A percentile compares a stretch with the other conserved stretches of the same genome.
phyloP scores from a whole-genome alignment of 257 asterid genomes.

The Anisodus tanguticus region DNA sequence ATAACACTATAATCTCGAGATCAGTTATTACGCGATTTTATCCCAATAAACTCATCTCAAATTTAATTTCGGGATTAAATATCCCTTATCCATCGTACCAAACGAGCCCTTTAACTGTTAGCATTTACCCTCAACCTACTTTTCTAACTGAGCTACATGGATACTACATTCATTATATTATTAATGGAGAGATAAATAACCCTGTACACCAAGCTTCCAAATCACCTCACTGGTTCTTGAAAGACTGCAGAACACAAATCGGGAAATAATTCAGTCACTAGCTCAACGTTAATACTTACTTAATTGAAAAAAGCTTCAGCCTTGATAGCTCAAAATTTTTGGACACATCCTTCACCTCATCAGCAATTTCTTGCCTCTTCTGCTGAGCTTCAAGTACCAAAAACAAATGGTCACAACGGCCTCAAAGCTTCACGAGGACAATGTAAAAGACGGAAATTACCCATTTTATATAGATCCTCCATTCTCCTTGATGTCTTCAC shows the following conservation, averaged over 20 bases:
- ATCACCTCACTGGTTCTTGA: neutral
- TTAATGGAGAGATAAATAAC: neutral
- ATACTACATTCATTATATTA: neutral
- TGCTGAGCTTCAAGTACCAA: conserved; percentile 60
- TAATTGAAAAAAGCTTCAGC: neutral
- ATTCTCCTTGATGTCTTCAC: conserved; percentile 76
- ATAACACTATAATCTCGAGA: too few species aligned
- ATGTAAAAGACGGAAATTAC: conserved; percentile 37
- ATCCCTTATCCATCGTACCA: too few species aligned
- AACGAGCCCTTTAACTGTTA: neutral
- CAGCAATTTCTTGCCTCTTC: conserved; percentile 64
- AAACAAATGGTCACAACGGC: neutral
- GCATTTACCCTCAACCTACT: neutral
- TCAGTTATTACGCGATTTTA: too few species aligned
- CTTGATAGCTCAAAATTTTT: conserved; percentile 40
- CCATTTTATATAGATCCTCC: conserved; percentile 55
- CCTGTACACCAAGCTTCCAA: neutral
- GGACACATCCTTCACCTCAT: conserved; percentile 60
- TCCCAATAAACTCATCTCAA: too few species aligned
- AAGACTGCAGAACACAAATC: neutral
- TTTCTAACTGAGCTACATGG: neutral
- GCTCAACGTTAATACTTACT: neutral
- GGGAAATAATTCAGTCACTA: neutral
- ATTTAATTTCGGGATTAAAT: too few species aligned
- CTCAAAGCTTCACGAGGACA: neutral